Conservation (phyloP, 2,329 filamentous ascomycete genomes). For the Coniochaeta ligniaria region DNA sequence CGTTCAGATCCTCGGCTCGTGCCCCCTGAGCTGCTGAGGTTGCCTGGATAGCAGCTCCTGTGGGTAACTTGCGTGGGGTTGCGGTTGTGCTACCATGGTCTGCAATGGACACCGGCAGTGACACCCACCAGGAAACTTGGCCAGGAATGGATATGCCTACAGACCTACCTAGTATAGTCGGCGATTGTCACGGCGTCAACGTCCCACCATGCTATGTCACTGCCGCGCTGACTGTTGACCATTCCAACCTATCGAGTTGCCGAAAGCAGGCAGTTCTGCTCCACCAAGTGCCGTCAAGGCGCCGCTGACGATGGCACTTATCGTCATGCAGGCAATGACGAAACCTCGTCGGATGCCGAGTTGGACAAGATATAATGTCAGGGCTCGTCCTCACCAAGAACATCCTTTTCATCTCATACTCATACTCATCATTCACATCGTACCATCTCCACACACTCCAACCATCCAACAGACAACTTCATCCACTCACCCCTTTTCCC, state of each 20-base stretch:
- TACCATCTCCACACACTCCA: not conserved
- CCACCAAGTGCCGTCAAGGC: not conserved
- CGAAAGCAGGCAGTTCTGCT: not conserved
- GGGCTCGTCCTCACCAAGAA: not conserved
- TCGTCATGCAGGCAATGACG: not conserved
- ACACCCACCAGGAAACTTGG: not conserved
- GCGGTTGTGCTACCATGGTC: not conserved
- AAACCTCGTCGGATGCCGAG: not conserved
- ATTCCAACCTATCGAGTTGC: not conserved
- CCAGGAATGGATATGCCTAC: too few species aligned
- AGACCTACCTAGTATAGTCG: too few species aligned
- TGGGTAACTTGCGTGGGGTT: not conserved
- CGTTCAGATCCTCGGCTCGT: not conserved
- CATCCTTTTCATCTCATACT: not conserved
- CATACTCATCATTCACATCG: not conserved
- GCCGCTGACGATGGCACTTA: not conserved
- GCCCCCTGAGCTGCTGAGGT: not conserved
- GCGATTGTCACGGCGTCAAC: not conserved
- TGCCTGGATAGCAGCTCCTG: not conserved
- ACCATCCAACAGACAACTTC: not conserved
- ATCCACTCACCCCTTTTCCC: not conserved
- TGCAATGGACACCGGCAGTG: not conserved
- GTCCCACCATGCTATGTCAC: not conserved
- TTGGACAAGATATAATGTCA: not conserved
- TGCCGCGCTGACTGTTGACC: not conserved